Conservation (phyloP, 2,329 filamentous ascomycete genomes). For the Cercospora sojina region DNA sequence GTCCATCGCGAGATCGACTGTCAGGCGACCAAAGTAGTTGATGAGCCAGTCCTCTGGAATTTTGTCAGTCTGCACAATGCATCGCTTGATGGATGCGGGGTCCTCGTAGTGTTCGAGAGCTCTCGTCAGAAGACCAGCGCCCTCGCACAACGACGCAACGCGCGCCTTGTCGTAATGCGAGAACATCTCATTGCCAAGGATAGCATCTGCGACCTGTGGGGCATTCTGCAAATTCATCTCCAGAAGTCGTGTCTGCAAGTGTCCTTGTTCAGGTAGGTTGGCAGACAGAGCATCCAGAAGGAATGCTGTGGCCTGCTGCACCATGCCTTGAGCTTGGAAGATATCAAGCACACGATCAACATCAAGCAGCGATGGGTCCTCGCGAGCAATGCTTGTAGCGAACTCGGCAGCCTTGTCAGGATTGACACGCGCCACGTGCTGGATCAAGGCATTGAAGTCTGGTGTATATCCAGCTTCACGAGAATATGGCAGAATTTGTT, state of each 20-base stretch:
- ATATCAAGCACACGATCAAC: constrained; percentile 94
- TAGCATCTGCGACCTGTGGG: constrained; percentile 95
- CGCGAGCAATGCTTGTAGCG: constrained; percentile 85
- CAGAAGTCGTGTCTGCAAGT: constrained; percentile 87
- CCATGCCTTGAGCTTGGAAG: constrained; percentile 96
- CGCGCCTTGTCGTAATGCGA: constrained; percentile 90
- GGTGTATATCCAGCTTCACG: constrained; percentile 83
- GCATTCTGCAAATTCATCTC: constrained; percentile 99
- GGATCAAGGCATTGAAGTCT: constrained; percentile 89
- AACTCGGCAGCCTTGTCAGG: constrained; percentile 95
- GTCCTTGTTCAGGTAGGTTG: constrained; percentile 89
- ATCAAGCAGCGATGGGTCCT: constrained; percentile 84
- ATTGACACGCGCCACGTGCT: constrained; percentile 70
- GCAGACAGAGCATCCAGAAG: constrained; percentile 91
- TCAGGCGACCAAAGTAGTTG: constrained; percentile 89
- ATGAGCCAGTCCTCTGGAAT: constrained; percentile 89
- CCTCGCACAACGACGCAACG: constrained; percentile 88
- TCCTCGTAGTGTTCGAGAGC: constrained; percentile 96
- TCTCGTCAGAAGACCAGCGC: constrained; percentile 69
- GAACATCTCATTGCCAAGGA: constrained; percentile 98
- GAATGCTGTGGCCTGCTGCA: constrained; percentile 98
- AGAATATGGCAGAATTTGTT: constrained; percentile 92
- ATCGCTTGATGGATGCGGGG: constrained; percentile 82
- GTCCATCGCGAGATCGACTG: constrained; percentile 90
- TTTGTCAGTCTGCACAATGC: constrained; percentile 80